Evolutionary conservation across 176 grass and related monocot species (phyloP).

Genomic region (Musa beccarii): DNA sequence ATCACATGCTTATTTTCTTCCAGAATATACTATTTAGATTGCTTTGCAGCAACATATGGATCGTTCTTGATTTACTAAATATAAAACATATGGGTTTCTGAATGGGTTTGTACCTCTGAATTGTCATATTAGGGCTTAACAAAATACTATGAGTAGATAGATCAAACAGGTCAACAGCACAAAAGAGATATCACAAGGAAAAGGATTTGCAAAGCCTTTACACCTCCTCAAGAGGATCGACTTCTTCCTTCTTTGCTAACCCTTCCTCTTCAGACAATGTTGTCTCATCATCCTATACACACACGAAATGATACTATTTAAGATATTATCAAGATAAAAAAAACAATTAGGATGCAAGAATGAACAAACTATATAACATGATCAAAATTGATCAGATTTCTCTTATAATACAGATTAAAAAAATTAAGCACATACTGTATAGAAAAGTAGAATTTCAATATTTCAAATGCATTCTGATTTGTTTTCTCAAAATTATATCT

Average conservation of each 20-base stretch:
- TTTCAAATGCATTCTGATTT: not conserved
- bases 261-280: conserved; percentile 96
- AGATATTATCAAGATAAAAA: no score
- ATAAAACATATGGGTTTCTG: no score
- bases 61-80: no score
- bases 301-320: conserved; percentile 6
- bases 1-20: no score
- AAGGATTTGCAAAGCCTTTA: not conserved
- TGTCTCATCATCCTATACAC: conserved; percentile 82
- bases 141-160: not conserved
- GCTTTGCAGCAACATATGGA: no score
- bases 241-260: conserved; percentile 73
- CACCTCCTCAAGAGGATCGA: conserved; percentile 60
- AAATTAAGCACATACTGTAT: no score
- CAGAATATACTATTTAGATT: no score
- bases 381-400: not conserved
- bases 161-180: not conserved
- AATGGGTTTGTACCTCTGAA: not conserved
- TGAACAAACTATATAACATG: not conserved
- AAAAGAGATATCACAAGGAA: not conserved
- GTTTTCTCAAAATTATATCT: no score
- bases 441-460: not conserved
- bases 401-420: no score
- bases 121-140: not conserved
- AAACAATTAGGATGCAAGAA: no score